Conservation (phyloP, 2,329 filamentous ascomycete species). For the Aquanectria penicillioides region DNA sequence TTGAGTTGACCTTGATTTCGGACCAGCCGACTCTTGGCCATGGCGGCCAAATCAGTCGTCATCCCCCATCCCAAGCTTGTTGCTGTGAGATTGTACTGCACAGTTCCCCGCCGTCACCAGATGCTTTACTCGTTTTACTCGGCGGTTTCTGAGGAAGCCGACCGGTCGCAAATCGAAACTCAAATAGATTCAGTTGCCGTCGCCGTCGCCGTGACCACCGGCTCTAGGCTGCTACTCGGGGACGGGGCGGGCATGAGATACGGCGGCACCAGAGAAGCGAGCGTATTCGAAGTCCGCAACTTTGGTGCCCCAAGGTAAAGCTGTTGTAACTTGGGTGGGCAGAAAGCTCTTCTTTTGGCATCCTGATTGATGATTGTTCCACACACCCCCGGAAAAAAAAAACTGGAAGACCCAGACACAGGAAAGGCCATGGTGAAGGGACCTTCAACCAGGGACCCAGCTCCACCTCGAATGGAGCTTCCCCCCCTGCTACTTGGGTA, state of each 20-base stretch:
- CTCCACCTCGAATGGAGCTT: constrained; percentile 40
- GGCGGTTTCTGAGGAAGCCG: not conserved
- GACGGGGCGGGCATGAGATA: not conserved
- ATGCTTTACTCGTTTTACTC: constrained; percentile 11
- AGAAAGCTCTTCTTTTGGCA: too few relatives aligned
- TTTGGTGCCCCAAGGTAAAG: too few relatives aligned
- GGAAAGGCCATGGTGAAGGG: constrained; percentile 27
- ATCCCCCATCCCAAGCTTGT: constrained; percentile 2
- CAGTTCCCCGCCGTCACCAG: constrained; percentile 2
- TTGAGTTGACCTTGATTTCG: constrained; percentile 44
- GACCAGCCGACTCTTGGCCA: constrained; percentile 39
- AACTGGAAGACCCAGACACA: constrained; percentile 1
- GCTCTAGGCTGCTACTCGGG: not conserved
- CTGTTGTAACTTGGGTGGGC: not conserved
- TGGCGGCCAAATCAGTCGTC: constrained; percentile 14
- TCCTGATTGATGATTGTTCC: not conserved
- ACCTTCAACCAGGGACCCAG: constrained; percentile 38
- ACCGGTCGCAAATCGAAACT: constrained; percentile 5
- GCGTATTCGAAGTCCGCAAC: too few relatives aligned
- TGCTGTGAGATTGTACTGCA: constrained; percentile 9
- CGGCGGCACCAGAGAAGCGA: not conserved
- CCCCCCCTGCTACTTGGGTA: constrained; percentile 37
- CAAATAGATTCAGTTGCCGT: not conserved
- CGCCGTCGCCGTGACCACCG: not conserved
- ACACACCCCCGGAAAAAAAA: constrained; percentile 7